Base-by-base conservation (phyloP, 305 asterid genomes). In the Solanum hybrid region DNA sequence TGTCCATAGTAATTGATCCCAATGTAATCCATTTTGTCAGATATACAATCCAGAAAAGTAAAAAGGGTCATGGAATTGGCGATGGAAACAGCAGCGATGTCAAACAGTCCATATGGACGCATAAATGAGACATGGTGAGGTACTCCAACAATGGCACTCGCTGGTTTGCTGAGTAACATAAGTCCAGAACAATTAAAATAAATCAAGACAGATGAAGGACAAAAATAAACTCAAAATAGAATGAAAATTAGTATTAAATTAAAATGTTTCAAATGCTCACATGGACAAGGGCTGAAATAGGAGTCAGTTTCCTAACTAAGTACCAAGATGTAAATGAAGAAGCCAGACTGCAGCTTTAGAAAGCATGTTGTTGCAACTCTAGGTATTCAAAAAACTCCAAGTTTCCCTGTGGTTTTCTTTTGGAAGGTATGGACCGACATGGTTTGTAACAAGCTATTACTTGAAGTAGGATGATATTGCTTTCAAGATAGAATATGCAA, bases 1-100 rank as follows among this genome's bases (percentile, higher is more conserved):
- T 97, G 99, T 87, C 99, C 99, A 83, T 97, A 96, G 92, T 97
- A 97, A 91, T 97, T 97, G 92, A 97, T 95, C 89, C 99, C 99
- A 28, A 97, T 94, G 91, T 95, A 97, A 93, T 97, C 99, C 94
- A 96, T n/a, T 91, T 96, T 97, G 92, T 93, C 95, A 8, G 96
- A 93, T 86, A 96, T 94, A 89, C 92, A 89, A 94, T 97, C 99
- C 94, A 96, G 73, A 90, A 94, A 97, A 5, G 98, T 95, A 86
- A 91, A 96, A 90, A 90, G 88, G 26, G 97, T 91, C 92, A 97
- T 79, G 6, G 99, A 95, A 92, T 92, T 95, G 88, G 99, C 92
- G 34, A 97, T 85, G 39, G 95, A 91, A 77, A 96, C 98, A 14
- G 97, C 98, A 89, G 99, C 95, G 84, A 95, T 89, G 89, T 97